phyloP scores from a whole-genome alignment of 163 green algal genomes.

The Botryococcus braunii region DNA sequence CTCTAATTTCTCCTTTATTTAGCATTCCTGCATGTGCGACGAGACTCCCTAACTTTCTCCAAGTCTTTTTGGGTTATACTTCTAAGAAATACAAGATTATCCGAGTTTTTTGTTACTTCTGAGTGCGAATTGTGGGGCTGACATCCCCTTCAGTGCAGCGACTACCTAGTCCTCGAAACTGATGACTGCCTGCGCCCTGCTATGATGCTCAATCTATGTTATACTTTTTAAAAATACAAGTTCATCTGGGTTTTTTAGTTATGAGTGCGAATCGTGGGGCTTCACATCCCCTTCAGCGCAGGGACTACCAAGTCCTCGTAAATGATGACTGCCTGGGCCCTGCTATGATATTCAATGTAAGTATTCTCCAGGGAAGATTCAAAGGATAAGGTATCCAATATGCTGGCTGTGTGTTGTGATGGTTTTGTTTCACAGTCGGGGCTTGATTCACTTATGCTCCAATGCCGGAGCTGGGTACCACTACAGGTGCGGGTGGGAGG shows the following conservation, averaged over 20 bases:
- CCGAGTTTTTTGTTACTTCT: neutral
- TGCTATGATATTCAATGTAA: neutral
- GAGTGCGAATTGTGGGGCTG: neutral
- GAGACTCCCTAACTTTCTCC: neutral
- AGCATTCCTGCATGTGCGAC: neutral
- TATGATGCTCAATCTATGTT: neutral
- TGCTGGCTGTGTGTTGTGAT: neutral
- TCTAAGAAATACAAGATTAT: neutral
- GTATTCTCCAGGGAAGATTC: neutral
- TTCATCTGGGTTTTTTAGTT: neutral
- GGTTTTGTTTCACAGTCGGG: neutral
- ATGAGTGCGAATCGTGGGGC: neutral
- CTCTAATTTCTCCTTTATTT: neutral
- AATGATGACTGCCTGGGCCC: neutral
- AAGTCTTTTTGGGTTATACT: neutral
- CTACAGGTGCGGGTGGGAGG: slow-evolving; percentile 18
- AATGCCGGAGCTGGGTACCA: too few species aligned
- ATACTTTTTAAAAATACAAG: neutral
- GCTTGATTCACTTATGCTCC: too few species aligned
- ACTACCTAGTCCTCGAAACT: neutral
- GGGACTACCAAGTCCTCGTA: neutral
- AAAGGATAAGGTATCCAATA: neutral
- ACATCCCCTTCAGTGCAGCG: neutral
- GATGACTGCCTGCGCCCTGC: neutral
- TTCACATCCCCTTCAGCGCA: neutral